Conservation (phyloP, 352 stramenopile genomes). For the Globisporangium paddicum region DNA sequence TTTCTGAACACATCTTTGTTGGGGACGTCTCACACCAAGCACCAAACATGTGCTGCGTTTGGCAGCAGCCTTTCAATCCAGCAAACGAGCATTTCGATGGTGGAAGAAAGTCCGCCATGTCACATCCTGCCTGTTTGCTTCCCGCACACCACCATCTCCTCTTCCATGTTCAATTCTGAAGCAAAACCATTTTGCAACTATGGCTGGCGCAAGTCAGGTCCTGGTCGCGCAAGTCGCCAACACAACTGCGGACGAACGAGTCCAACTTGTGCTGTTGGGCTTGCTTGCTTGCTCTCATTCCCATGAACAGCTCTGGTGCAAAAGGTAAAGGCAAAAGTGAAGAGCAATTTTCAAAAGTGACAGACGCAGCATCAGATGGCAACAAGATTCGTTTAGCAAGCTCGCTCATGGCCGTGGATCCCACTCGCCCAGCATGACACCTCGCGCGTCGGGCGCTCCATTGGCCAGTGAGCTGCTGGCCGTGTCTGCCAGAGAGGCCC, state of each 20-base stretch:
- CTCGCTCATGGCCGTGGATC: background rate
- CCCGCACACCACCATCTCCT: background rate
- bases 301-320: too few species aligned
- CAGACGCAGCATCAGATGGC: background rate
- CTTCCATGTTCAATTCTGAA: conserved; percentile 1
- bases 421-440: conserved; percentile 3
- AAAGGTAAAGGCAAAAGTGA: background rate
- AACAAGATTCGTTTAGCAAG: background rate
- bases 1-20: background rate
- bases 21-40: too few species aligned
- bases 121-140: too few species aligned
- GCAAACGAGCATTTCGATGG: background rate
- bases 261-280: background rate
- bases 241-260: background rate
- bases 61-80: background rate
- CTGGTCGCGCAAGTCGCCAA: background rate
- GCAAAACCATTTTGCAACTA: background rate
- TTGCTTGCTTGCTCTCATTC: background rate
- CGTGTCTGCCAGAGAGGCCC: background rate
- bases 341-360: background rate
- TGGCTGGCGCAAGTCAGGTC: background rate
- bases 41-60: too few species aligned
- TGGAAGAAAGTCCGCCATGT: background rate
- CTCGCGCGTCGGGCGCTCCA: conserved; percentile 3
- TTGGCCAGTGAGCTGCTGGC: conserved; percentile 9